Conservation (phyloP, 2,329 filamentous ascomycete genomes). For the Daldinia eschscholtzii region DNA sequence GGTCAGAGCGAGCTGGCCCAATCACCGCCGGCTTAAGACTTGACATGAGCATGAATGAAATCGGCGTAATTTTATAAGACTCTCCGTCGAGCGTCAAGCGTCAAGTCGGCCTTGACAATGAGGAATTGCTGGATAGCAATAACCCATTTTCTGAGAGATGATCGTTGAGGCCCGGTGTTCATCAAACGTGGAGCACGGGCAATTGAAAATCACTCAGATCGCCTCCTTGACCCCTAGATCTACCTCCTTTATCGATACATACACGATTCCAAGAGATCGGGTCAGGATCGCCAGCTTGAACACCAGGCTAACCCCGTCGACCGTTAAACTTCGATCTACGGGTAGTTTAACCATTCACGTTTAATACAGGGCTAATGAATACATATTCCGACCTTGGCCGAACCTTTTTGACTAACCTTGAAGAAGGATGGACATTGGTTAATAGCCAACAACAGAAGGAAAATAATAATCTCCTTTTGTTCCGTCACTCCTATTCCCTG, state of each 20-base stretch:
- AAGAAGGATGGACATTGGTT: conserved; percentile 23
- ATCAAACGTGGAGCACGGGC: conserved; percentile 22
- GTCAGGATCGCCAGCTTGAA: conserved; percentile 28
- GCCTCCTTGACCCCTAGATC: conserved; percentile 18
- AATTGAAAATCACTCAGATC: conserved; percentile 28
- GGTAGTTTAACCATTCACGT: conserved; percentile 21
- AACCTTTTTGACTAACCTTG: conserved; percentile 11
- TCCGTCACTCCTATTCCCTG: conserved; percentile 38
- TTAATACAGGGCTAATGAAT: conserved; percentile 21
- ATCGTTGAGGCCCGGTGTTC: conserved; percentile 20
- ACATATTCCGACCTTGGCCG: conserved; percentile 9
- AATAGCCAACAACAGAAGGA: conserved; percentile 35
- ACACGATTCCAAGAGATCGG: conserved; percentile 34
- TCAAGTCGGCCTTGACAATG: conserved; percentile 26
- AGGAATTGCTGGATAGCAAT: conserved; percentile 35
- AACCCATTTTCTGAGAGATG: conserved; percentile 17
- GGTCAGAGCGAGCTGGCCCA: conserved; percentile 28
- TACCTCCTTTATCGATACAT: conserved; percentile 23
- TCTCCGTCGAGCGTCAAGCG: conserved; percentile 30
- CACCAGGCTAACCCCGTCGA: conserved; percentile 27
- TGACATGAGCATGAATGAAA: conserved; percentile 30
- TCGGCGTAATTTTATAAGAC: conserved; percentile 39
- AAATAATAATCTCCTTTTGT: conserved; percentile 32
- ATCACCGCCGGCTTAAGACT: conserved; percentile 35
- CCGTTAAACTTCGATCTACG: conserved; percentile 14